phyloP scores from a whole-genome alignment of 2,329 filamentous ascomycete species.

The Colletotrichum incanum region DNA sequence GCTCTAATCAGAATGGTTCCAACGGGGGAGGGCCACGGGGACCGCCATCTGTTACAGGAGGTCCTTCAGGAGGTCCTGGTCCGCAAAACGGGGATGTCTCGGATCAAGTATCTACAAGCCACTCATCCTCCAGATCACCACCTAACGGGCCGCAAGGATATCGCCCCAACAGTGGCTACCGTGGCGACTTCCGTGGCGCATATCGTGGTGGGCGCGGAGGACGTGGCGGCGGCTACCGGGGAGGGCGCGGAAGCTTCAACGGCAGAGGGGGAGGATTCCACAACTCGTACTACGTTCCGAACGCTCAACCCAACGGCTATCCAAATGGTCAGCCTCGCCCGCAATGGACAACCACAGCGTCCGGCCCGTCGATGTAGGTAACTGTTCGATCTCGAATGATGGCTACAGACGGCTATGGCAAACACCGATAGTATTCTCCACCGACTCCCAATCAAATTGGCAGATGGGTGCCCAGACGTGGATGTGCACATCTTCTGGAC shows the following conservation, averaged over 20 bases:
- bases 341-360: slow-evolving; percentile 33
- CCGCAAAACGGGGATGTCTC: background rate
- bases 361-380: slow-evolving; percentile 17
- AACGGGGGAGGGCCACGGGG: slow-evolving; percentile 12
- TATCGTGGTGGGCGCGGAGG: slow-evolving; percentile 30
- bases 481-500: background rate
- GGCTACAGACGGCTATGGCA: background rate
- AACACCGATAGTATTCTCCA: background rate
- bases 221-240: slow-evolving; percentile 19
- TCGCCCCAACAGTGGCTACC: slow-evolving; percentile 20
- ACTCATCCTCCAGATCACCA: background rate
- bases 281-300: slow-evolving; percentile 18
- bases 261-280: slow-evolving; percentile 19
- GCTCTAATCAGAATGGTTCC: slow-evolving; percentile 3
- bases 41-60: slow-evolving; percentile 7
- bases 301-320: background rate
- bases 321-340: slow-evolving; percentile 17
- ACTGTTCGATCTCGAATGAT: background rate
- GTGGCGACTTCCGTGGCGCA: slow-evolving; percentile 31
- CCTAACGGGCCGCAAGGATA: slow-evolving; percentile 34
- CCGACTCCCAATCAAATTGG: background rate
- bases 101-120: background rate
- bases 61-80: background rate
- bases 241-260: background rate
- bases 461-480: background rate